These are phyloP conservation scores for Phoenix roebelenii DNA, from an alignment of 176 grass and related monocot genomes.

Conservation along the genomic window DNA sequence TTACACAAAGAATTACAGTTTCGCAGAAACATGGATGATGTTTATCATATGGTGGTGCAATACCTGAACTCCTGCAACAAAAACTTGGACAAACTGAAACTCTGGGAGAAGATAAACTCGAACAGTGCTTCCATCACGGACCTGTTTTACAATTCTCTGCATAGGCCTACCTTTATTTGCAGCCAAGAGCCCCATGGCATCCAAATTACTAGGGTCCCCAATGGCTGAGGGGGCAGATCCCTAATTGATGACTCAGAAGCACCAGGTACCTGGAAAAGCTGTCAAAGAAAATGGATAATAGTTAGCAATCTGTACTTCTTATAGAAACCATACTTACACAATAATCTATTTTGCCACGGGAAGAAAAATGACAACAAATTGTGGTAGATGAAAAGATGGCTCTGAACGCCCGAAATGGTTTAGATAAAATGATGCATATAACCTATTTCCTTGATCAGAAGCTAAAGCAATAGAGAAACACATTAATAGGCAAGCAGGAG, in stretches of 20 bases:
- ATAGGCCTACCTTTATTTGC: constrained; percentile 84
- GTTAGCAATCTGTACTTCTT: too few species aligned
- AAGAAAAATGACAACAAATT: too few species aligned
- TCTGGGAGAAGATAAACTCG: constrained; percentile 85
- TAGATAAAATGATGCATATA: too few species aligned
- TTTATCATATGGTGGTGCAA: neutral
- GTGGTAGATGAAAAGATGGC: too few species aligned
- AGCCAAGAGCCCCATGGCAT: constrained; percentile 70
- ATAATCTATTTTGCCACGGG: too few species aligned
- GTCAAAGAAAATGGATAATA: too few species aligned
- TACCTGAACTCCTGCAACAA: constrained; percentile 92
- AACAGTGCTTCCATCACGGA: constrained; percentile 81
- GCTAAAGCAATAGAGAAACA: too few species aligned
- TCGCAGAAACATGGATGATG: neutral
- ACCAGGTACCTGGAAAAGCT: constrained; percentile 44
- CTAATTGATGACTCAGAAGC: constrained; percentile 71
- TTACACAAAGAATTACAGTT: too few species aligned
- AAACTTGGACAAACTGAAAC: constrained; percentile 95
- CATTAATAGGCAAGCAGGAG: neutral
- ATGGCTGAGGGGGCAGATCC: constrained; percentile 89
- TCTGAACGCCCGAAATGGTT: too few species aligned
- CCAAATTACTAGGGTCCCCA: constrained; percentile 79
- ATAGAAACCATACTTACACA: too few species aligned
- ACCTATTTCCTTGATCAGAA: too few species aligned
- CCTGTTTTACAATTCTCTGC: constrained; percentile 88